Conservation (phyloP, 192 early-diverging fungal genomes). For the Phycomyces blakesleeanus region DNA sequence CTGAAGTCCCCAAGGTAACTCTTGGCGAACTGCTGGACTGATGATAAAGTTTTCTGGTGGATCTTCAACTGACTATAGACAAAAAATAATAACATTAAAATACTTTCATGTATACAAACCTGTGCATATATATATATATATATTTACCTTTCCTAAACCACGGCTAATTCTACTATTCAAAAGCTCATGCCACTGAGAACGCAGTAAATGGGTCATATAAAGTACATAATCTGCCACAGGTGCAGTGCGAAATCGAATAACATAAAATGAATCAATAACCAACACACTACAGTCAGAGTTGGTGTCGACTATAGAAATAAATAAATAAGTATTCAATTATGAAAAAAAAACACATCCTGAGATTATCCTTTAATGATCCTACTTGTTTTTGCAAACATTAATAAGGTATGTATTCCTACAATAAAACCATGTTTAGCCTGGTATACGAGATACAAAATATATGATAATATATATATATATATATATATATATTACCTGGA, state of each 20-base stretch:
- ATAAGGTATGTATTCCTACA: slow-evolving; percentile 43
- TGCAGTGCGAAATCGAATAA: slow-evolving; percentile 43
- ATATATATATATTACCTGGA: no score
- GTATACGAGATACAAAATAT: background rate
- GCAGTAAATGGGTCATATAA: slow-evolving; percentile 44
- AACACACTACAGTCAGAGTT: slow-evolving; percentile 50
- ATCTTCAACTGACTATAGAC: background rate
- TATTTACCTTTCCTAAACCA: slow-evolving; percentile 22
- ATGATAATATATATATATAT: background rate
- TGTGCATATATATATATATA: no score
- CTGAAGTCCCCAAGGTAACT: slow-evolving; percentile 24
- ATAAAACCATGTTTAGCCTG: background rate
- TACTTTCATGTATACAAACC: no score
- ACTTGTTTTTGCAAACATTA: slow-evolving; percentile 58
- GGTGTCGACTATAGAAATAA: slow-evolving; percentile 48
- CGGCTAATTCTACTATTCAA: slow-evolving; percentile 33
- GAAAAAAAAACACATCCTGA: no score
- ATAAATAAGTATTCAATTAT: background rate
- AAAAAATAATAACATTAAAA: slow-evolving; percentile 1
- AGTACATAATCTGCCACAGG: slow-evolving; percentile 40
- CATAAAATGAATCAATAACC: slow-evolving; percentile 55
- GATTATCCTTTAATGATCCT: slow-evolving; percentile 7
- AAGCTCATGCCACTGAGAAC: slow-evolving; percentile 44
- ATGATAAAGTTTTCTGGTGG: slow-evolving; percentile 5
- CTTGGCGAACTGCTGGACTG: slow-evolving; percentile 2